Percentiles rank a stretch among this genome's conserved stretches.
Conservation (phyloP, 2,329 filamentous ascomycete species). For the Phialophora verrucosa region DNA sequence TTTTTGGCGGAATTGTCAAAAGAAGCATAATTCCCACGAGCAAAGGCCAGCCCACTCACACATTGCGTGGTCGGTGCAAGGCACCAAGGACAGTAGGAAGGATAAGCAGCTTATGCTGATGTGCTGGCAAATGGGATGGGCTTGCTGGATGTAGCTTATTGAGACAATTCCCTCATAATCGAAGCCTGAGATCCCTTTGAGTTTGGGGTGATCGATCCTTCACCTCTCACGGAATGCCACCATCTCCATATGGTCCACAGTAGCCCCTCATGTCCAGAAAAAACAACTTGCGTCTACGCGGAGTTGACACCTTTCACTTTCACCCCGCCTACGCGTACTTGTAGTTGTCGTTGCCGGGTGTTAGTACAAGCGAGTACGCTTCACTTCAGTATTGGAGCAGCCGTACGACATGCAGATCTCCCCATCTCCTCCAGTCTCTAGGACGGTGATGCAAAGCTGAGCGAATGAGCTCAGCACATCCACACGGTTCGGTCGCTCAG, state of each 20-base stretch:
- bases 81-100: slow-evolving; percentile 12
- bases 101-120: not conserved
- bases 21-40: slow-evolving; percentile 1
- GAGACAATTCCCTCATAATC: slow-evolving; percentile 2
- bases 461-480: not conserved
- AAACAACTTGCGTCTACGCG: not conserved
- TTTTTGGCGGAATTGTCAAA: not conserved
- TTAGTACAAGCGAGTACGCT: not conserved
- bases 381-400: not conserved
- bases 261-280: not conserved
- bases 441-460: not conserved
- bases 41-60: not conserved
- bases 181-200: not conserved
- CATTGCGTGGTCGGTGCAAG: not conserved
- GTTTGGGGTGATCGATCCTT: not conserved
- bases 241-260: not conserved
- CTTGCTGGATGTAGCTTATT: not conserved
- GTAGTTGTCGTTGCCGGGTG: not conserved
- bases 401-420: not conserved
- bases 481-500: not conserved
- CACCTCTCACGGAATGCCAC: not conserved
- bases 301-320: not conserved
- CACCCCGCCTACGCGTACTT: too few species aligned
- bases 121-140: not conserved
- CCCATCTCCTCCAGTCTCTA: not conserved